Evolutionary conservation across 179 eudicot genomes (phyloP), one percentile per base, ranked within the genome.

Genomic region (Silene noctiflora): DNA sequence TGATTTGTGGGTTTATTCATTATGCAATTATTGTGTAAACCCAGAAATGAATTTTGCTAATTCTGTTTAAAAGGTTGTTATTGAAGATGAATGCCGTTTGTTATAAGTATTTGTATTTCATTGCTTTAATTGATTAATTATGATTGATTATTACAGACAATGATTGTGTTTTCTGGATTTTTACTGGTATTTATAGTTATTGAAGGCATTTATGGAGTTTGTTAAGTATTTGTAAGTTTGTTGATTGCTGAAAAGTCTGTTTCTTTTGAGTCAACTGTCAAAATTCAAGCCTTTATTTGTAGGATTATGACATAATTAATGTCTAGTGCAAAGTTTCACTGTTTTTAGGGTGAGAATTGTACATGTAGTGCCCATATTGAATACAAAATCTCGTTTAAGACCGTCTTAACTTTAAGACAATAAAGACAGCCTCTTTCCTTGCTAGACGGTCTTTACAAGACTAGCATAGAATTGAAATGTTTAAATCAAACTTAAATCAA

Each of bases 11-110:
- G 14, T 22, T 10, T 61, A 10, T 20, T 61, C 4, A 61, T 61
- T 22, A 22, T 61, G 25, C 19, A 35, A 35, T 67, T 67, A 67
- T 67, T 67, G 25, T 24, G 51, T 35, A 5, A 31, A 67, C 21
- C 53, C 48, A 67, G 53, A 33, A 67, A 67, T 6, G 71, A n/a
- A n/a, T 35, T 67, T 16, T 33, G 20, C 24, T 67, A 33, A 33
- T 33, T 65, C 13, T 4, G 14, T 29, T 24, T 22, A 31, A 27
- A 11, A 9, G 44, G 42, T 65, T 67, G 71, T n/a, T 35, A 67
- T 67, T 67, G 53, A 67, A 67, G 48, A 39, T 67, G 39, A 67
- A 39, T 67, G 51, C 42, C 29, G 51, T 67, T 64, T 29, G 31
- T 66, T 29, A 14, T 13, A 1, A 29, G 20, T 66, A 33, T 4